These are phyloP conservation scores for Phytopythium ostracodes DNA, from an alignment of 352 stramenopile genomes.

Conservation along the genomic window DNA sequence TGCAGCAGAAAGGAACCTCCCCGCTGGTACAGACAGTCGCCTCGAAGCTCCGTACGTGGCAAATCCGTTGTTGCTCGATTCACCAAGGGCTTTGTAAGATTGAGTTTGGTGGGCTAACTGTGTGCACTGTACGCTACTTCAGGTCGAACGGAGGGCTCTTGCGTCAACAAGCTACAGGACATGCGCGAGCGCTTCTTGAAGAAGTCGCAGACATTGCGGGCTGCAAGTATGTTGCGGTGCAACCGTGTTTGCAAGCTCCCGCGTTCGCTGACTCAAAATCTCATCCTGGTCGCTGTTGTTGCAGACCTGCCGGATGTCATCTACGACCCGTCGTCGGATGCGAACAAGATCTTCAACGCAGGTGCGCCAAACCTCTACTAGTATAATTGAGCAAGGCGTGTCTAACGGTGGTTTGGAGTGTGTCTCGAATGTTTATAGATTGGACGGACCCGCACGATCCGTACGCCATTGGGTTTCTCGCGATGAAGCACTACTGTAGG, in stretches of 20 bases:
- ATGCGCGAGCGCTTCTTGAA: conserved; percentile 47
- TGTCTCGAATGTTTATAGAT: conserved; percentile 22
- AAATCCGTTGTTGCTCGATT: no score
- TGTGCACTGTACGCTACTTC: no score
- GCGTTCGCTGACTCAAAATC: no score
- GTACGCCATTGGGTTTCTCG: conserved; percentile 41
- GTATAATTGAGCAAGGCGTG: neutral
- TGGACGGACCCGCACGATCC: conserved; percentile 55
- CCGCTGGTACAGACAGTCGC: conserved; percentile 31
- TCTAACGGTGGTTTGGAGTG: neutral
- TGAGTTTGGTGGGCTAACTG: no score
- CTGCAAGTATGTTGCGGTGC: conserved; percentile 34
- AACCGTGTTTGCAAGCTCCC: no score
- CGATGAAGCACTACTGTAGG: conserved; percentile 43
- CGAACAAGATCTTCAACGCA: conserved; percentile 67
- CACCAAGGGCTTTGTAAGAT: no score
- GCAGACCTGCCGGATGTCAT: conserved; percentile 52
- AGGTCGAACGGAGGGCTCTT: conserved; percentile 52
- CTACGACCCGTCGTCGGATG: conserved; percentile 46
- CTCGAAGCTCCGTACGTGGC: conserved; percentile 23
- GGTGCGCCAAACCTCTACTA: conserved; percentile 18
- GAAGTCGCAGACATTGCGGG: conserved; percentile 28
- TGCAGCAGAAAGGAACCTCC: conserved; percentile 47
- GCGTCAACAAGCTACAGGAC: conserved; percentile 54
- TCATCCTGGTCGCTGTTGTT: no score